Base-by-base conservation (phyloP, 2,329 filamentous ascomycete species). In the Trichophyton mentagrophytes region DNA sequence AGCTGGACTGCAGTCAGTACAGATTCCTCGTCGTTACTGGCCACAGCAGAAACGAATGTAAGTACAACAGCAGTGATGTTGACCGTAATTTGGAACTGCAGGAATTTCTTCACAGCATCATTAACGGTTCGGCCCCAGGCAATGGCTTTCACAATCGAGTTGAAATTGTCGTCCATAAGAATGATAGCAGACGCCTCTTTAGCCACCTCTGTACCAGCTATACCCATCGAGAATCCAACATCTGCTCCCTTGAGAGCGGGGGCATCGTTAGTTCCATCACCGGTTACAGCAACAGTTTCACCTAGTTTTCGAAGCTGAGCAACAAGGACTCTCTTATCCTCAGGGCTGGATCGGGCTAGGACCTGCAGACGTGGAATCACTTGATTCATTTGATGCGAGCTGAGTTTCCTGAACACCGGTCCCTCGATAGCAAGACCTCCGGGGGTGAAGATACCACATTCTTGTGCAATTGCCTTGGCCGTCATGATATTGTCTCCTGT, bases 61-160 rank as follows among this genome's bases (percentile, higher is more conserved):
- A 96, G 79, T n/a, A 89, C 73, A 56, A 96, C 90, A 40, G 91
- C 91, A 3, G 91, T 96, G 65, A 96, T 85, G 78, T 96, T 96
- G 76, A 96, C 91, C 0, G 85, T 88, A 66, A 88, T 82, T 67
- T 79, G 77, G 64, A 79, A 79, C 73, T 69, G 83, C 9, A 86
- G 73, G 66, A 87, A 87, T 69, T 86, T 86, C 69, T 84, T 80
- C 33, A 87, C 83, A 1, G 83, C 81, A 65, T 87, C 85, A 64
- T 87, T 87, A 61, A 87, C 84, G 7, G 82, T 81, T 61, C 85
- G 78, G 25, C 85, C 85, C 85, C 84, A 87, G 66, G 83, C 80
- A 53, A 87, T 76, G 2, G 84, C 85, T 56, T 82, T 86, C 42
- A 87, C 81, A 64, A 86, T 87, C 1, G 84, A 78, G 60, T 69